These are phyloP conservation scores for Trichophyton simii DNA, from an alignment of 2,329 filamentous ascomycete genomes.

Conservation along the genomic window DNA sequence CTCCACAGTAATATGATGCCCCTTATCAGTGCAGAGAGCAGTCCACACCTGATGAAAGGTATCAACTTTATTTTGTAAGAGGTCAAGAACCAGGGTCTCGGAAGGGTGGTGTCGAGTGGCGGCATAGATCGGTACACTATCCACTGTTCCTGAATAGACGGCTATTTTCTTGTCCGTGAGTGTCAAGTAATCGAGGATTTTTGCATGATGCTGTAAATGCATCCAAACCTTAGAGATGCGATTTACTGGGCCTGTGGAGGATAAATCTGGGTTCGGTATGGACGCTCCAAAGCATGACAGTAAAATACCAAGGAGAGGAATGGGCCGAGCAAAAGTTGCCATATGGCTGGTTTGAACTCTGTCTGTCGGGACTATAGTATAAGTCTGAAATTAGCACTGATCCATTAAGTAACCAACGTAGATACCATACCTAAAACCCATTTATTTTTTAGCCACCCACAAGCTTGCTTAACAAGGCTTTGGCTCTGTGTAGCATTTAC, in stretches of 20 bases:
- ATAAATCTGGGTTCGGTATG: constrained; percentile 17
- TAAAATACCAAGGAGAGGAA: constrained; percentile 57
- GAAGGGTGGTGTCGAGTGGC: constrained; percentile 23
- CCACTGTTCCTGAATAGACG: background rate
- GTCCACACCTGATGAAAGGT: constrained; percentile 34
- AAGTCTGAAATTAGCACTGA: background rate
- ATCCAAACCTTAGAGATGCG: constrained; percentile 30
- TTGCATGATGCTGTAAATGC: constrained; percentile 27
- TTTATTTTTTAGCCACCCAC: constrained; percentile 67
- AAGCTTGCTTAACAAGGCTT: constrained; percentile 55
- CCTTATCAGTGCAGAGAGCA: constrained; percentile 29
- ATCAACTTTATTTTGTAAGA: constrained; percentile 36
- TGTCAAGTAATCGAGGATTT: constrained; percentile 40
- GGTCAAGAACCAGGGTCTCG: constrained; percentile 32
- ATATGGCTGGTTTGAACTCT: constrained; percentile 52
- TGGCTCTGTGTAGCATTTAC: constrained; percentile 57
- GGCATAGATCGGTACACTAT: constrained; percentile 14
- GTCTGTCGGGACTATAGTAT: constrained; percentile 44
- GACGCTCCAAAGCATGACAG: constrained; percentile 52
- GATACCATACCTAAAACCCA: constrained; percentile 62
- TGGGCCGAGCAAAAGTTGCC: constrained; percentile 50
- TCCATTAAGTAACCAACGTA: background rate
- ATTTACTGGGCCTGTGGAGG: constrained; percentile 19
- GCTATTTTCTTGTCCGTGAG: constrained; percentile 19
- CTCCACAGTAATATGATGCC: constrained; percentile 37